Evolutionary conservation across 257 asterid species (phyloP), one percentile per base, ranked within the genome.

Genomic region (Solanum okadae): DNA sequence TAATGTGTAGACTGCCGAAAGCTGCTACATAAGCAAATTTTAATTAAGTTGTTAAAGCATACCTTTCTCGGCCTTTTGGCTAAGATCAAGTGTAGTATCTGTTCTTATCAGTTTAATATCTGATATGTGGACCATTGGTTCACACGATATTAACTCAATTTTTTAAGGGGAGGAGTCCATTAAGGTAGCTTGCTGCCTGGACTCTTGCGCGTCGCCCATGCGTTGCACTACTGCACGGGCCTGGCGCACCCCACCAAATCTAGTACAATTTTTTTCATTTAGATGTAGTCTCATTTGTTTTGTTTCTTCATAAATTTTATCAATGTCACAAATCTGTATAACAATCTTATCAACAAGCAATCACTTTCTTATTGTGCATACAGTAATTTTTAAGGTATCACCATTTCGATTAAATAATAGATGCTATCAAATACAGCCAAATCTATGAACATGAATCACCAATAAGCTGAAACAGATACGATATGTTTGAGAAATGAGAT

Each of bases 51-150:
- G 6, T 0, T 1, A 3, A 42, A 25, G n/a, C 90, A 88, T 89
- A 91, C 90, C 90, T 89, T 91, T 89, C 93, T 91, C 89, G 91
- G 92, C 90, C 90, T 91, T 90, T 91, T 91, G 93, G 91, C 92
- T 89, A 90, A 90, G 90, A 89, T 90, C 90, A 91, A 90, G 93
- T 90, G 91, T 88, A 88, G 91, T 88, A 90, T 88, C 88, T 89
- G 88, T 88, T 89, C 82, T 89, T 90, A 89, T 90, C 87, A 89
- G 89, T 87, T 89, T 87, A 89, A 83, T 89, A 89, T 88, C 15
- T 72, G 27, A 71, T 71, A 16, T 16, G 44, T 71, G 8, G 0
- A 1, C 0, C 8, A 65, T 63, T 0, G 71, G 1, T 23, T 0
- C n/a, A 78, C 59, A 25, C 0, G 84, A 40, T 78, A 25, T 78